Evolutionary conservation across 208 protist genomes (phyloP).

Genomic region (Borovskyia barvae): DNA sequence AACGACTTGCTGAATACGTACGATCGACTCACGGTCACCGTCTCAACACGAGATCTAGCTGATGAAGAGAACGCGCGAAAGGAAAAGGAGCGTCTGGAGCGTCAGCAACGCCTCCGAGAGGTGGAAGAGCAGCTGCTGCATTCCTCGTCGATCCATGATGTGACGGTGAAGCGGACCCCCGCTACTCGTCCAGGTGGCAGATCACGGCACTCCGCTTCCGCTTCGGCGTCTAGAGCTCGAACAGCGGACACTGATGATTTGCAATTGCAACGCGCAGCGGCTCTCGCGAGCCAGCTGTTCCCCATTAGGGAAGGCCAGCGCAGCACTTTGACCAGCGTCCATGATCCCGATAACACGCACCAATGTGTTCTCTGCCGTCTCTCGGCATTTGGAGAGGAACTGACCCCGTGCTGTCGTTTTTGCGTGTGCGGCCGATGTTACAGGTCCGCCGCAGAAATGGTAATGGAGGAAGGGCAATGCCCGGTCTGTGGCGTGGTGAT

Average conservation of each 20-base stretch:
- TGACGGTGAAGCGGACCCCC: too few species aligned
- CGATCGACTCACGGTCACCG: slow-evolving; percentile 59
- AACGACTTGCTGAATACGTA: slow-evolving; percentile 54
- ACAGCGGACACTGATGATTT: slow-evolving; percentile 24
- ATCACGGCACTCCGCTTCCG: background rate
- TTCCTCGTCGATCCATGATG: background rate
- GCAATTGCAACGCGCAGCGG: slow-evolving; percentile 41
- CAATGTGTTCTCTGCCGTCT: slow-evolving; percentile 73
- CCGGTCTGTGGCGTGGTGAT: slow-evolving; percentile 54
- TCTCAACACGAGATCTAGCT: slow-evolving; percentile 57
- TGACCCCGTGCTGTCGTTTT: slow-evolving; percentile 57
- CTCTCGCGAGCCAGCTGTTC: slow-evolving; percentile 53
- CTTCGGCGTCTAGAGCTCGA: background rate
- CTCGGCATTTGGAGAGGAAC: slow-evolving; percentile 30
- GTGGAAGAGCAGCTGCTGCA: slow-evolving; percentile 43
- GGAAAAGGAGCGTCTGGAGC: slow-evolving; percentile 30
- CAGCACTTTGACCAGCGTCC: background rate
- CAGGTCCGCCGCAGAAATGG: slow-evolving; percentile 57
- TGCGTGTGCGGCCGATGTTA: slow-evolving; percentile 53
- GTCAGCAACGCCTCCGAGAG: slow-evolving; percentile 32
- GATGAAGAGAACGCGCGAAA: slow-evolving; percentile 40
- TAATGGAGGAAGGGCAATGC: slow-evolving; percentile 54
- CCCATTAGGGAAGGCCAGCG: slow-evolving; percentile 43
- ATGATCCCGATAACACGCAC: slow-evolving; percentile 26
- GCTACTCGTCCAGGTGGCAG: background rate